Percentiles rank a stretch among this genome's conserved stretches.
Conservation (phyloP, 192 early-diverging fungal genomes). For the Backusella australiensis region DNA sequence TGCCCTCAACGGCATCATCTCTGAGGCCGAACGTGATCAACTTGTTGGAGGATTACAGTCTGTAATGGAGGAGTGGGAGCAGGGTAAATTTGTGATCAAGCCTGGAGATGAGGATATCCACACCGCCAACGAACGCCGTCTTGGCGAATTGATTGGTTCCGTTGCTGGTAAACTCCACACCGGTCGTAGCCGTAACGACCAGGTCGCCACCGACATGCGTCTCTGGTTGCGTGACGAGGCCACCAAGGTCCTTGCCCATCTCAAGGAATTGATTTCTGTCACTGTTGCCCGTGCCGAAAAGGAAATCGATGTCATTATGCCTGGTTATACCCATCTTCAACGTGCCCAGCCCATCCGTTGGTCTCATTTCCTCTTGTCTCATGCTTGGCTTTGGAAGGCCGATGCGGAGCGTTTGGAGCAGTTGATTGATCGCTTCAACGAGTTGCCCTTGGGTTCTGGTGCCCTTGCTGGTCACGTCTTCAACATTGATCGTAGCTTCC, state of each 20-base stretch:
- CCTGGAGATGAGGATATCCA: constrained; percentile 97
- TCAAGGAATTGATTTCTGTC: constrained; percentile 77
- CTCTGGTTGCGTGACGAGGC: constrained; percentile 89
- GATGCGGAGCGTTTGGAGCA: constrained; percentile 85
- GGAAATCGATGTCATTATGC: constrained; percentile 96
- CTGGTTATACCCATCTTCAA: constrained; percentile 99
- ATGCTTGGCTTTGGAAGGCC: constrained; percentile 89
- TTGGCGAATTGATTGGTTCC: constrained; percentile 88
- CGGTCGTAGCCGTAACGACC: constrained; percentile 93
- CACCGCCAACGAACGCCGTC: constrained; percentile 95
- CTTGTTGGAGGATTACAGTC: constrained; percentile 73
- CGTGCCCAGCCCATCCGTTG: constrained; percentile 98
- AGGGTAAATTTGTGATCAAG: constrained; percentile 65
- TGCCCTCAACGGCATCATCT: constrained; percentile 68
- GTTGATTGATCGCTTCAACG: constrained; percentile 77
- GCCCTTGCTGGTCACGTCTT: constrained; percentile 98
- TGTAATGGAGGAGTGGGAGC: constrained; percentile 83
- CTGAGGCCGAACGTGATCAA: constrained; percentile 65
- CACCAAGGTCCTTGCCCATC: constrained; percentile 52
- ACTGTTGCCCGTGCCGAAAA: constrained; percentile 76
- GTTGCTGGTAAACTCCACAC: constrained; percentile 98
- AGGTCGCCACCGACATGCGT: constrained; percentile 97
- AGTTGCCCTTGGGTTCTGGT: constrained; percentile 88
- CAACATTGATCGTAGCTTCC: constrained; percentile 87
- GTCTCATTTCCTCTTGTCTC: constrained; percentile 87